A percentile compares a stretch with the other conserved stretches of the same genome.
These are phyloP conservation scores for Phaffomyces opuntiae DNA, from an alignment of 805 yeast species.

Conservation along the genomic window DNA sequence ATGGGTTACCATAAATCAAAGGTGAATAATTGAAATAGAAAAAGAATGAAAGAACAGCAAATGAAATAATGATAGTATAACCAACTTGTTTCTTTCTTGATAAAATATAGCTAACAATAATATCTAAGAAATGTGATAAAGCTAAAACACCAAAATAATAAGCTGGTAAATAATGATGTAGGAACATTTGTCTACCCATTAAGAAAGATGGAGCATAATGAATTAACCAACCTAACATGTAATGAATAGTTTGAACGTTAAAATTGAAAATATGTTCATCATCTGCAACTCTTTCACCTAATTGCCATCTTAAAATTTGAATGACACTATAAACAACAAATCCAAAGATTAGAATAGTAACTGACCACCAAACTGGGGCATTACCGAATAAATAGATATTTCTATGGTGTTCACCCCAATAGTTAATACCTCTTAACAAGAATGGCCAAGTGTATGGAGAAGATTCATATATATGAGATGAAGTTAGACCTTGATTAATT, in stretches of 20 bases:
- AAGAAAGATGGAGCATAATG: conserved; percentile 73
- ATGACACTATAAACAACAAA: conserved; percentile 40
- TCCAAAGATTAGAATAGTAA: conserved; percentile 43
- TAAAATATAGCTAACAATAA: conserved; percentile 38
- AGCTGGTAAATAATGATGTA: conserved; percentile 93
- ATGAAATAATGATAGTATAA: conserved; percentile 36
- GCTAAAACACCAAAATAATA: conserved; percentile 80
- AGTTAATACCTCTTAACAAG: conserved; percentile 70
- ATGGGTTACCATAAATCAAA: conserved; percentile 66
- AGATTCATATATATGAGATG: conserved; percentile 67
- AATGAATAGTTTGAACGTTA: conserved; percentile 56
- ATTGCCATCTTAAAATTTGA: conserved; percentile 57
- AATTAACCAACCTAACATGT: conserved; percentile 60
- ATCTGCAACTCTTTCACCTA: conserved; percentile 41
- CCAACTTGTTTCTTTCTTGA: conserved; percentile 37
- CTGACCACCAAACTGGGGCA: conserved; percentile 74
- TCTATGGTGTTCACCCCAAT: conserved; percentile 58
- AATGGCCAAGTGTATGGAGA: conserved; percentile 71
- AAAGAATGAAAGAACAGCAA: conserved; percentile 42
- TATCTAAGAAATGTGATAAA: conserved; percentile 60
- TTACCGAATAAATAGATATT: conserved; percentile 73
- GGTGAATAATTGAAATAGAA: conserved; percentile 64
- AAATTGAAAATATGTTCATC: conserved; percentile 55
- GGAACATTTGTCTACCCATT: conserved; percentile 89
- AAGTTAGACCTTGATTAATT: conserved; percentile 61